These are phyloP conservation scores for Colletotrichum liaoningense DNA, from an alignment of 2,329 filamentous ascomycete species.

Conservation along the genomic window DNA sequence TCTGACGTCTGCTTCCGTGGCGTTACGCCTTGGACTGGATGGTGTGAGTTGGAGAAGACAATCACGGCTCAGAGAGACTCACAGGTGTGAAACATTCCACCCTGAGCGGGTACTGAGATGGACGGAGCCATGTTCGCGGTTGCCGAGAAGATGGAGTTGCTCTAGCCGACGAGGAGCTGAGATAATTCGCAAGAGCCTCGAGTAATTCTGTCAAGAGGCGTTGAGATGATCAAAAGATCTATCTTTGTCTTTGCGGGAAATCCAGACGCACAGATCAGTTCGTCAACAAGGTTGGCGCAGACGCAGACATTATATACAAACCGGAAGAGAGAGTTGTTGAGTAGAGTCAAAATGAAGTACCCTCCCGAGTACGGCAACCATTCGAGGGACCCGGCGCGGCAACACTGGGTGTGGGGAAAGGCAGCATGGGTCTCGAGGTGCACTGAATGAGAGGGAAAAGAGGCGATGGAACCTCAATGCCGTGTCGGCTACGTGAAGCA, in stretches of 20 bases:
- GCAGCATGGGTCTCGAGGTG: constrained; percentile 12
- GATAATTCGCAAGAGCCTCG: not conserved
- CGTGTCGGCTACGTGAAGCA: constrained; percentile 20
- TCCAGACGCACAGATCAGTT: not conserved
- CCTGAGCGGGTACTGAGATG: constrained; percentile 34
- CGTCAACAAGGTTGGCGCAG: not conserved
- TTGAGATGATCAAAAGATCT: not conserved
- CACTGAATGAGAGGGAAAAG: constrained; percentile 10
- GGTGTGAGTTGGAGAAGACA: not conserved
- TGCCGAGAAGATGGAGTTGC: not conserved
- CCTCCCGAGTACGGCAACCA: constrained; percentile 12
- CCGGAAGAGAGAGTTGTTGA: constrained; percentile 3
- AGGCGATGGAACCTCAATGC: constrained; percentile 33
- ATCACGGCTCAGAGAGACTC: not conserved
- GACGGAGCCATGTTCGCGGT: constrained; percentile 33
- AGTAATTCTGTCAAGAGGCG: not conserved
- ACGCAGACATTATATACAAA: constrained; percentile 25
- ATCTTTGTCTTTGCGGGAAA: not conserved
- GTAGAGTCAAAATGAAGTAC: constrained; percentile 9
- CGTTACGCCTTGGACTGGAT: constrained; percentile 36
- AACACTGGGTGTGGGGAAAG: constrained; percentile 27
- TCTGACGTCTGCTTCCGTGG: constrained; percentile 34
- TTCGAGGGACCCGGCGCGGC: constrained; percentile 18
- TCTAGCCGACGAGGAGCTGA: not conserved
- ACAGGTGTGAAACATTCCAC: constrained; percentile 38